A percentile compares a stretch with the other conserved stretches of the same genome.
Conservation (phyloP, 148 eudicot species). For the Gaultheria prostrata region DNA sequence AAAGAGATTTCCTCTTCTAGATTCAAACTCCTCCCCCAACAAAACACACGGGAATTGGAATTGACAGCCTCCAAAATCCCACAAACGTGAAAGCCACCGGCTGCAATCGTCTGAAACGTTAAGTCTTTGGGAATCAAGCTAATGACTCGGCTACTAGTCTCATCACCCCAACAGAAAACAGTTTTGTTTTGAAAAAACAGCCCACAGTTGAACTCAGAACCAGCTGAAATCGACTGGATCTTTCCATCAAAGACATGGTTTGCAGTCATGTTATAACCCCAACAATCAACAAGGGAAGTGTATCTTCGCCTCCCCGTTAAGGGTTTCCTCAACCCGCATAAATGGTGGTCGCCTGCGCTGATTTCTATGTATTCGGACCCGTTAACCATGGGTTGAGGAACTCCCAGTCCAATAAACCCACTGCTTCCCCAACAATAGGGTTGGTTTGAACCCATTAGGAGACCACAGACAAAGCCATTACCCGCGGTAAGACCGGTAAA, state of each 20-base stretch:
- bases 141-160: conserved; percentile 55
- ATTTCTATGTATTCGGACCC: conserved; percentile 69
- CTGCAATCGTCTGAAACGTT: conserved; percentile 65
- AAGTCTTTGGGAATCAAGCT: conserved; percentile 45
- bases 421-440: conserved; percentile 96
- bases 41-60: conserved; percentile 35
- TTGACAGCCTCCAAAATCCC: conserved; percentile 67
- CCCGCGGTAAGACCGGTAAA: conserved; percentile 76
- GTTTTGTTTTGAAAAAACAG: conserved; percentile 65
- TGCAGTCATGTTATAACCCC: conserved; percentile 95
- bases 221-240: conserved; percentile 71
- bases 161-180: conserved; percentile 92
- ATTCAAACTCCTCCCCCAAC: conserved; percentile 79
- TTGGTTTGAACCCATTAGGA: conserved; percentile 45
- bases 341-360: conserved; percentile 94
- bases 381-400: conserved; percentile 52
- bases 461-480: conserved; percentile 87
- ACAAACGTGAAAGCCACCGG: conserved; percentile 93
- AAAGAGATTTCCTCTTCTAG: conserved; percentile 45
- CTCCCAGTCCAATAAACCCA: conserved; percentile 60
- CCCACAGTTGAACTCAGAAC: conserved; percentile 83
- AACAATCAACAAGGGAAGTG: conserved; percentile 75
- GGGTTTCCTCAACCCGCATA: conserved; percentile 77
- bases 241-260: conserved; percentile 60
- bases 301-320: conserved; percentile 51